A percentile compares a stretch with the other conserved stretches of the same genome.
phyloP scores from a whole-genome alignment of 2,329 filamentous ascomycete genomes.

The Scedosporium boydii region DNA sequence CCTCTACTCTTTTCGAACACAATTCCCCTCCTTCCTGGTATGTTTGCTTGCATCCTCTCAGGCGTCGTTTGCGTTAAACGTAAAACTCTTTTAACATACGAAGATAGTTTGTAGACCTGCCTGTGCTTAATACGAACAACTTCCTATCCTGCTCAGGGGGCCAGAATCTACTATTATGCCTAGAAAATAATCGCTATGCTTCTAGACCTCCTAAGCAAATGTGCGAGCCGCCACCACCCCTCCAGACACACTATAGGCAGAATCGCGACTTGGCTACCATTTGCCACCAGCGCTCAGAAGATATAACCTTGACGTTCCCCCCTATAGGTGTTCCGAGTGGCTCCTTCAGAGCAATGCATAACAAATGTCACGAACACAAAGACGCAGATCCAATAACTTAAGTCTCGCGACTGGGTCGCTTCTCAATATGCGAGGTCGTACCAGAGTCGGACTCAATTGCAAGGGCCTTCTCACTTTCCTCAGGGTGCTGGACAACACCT shows the following conservation, averaged over 20 bases:
- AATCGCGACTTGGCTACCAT: neutral
- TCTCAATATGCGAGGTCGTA: conserved; percentile 4
- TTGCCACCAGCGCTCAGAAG: neutral
- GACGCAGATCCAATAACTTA: neutral
- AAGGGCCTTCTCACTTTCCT: conserved; percentile 6
- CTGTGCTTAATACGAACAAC: neutral
- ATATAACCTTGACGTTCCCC: neutral
- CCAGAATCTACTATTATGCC: neutral
- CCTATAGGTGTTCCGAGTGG: neutral
- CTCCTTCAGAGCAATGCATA: neutral
- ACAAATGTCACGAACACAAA: neutral
- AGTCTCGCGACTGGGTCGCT: conserved; percentile 4
- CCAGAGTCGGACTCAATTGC: conserved; percentile 4
- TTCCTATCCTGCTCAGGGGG: neutral
- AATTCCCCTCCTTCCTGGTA: neutral
- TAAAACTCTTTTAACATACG: neutral
- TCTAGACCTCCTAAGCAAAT: neutral
- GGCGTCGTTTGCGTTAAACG: neutral
- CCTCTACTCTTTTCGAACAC: neutral
- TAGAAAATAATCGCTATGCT: neutral
- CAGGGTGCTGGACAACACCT: neutral
- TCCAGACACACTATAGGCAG: neutral
- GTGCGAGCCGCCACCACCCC: neutral
- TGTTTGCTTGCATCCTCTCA: neutral
- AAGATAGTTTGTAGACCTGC: neutral